Evolutionary conservation across 2,329 filamentous ascomycete species (phyloP).

Genomic region (Talaromyces islandicus): DNA sequence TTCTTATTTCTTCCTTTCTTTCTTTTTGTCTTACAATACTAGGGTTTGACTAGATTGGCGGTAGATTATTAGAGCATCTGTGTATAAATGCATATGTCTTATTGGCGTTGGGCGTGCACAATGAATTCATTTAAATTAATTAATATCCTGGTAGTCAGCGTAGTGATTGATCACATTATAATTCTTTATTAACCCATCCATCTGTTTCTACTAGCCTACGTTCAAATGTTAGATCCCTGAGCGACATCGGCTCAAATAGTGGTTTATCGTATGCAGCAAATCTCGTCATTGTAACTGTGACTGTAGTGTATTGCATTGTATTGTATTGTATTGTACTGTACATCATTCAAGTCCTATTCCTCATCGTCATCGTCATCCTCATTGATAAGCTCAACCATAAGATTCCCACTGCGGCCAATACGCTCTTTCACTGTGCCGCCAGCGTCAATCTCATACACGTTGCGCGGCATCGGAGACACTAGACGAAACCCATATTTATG

Average conservation of each 20-base stretch:
- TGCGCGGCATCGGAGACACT: conserved; percentile 76
- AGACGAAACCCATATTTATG: conserved; percentile 83
- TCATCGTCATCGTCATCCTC: conserved; percentile 48
- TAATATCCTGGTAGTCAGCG: neutral
- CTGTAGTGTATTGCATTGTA: no score
- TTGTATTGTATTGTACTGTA: neutral
- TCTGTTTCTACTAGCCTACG: neutral
- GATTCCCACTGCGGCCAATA: conserved; percentile 76
- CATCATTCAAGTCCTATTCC: neutral
- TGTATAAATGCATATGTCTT: neutral
- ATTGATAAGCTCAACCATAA: conserved; percentile 72
- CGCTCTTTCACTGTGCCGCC: conserved; percentile 62
- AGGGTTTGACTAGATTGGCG: neutral
- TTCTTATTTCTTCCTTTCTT: neutral
- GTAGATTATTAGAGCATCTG: neutral
- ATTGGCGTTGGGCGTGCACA: neutral
- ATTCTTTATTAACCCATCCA: neutral
- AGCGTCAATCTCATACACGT: conserved; percentile 66
- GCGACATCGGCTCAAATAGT: no score
- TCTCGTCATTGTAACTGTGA: neutral
- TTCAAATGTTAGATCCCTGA: no score
- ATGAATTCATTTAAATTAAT: neutral
- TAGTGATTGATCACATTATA: neutral
- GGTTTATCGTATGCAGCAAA: neutral
- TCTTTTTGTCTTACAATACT: neutral